A percentile compares a stretch with the other conserved stretches of the same genome.
These are phyloP conservation scores for Yarrowia galli DNA, from an alignment of 1,139 yeast species.

Conservation along the genomic window DNA sequence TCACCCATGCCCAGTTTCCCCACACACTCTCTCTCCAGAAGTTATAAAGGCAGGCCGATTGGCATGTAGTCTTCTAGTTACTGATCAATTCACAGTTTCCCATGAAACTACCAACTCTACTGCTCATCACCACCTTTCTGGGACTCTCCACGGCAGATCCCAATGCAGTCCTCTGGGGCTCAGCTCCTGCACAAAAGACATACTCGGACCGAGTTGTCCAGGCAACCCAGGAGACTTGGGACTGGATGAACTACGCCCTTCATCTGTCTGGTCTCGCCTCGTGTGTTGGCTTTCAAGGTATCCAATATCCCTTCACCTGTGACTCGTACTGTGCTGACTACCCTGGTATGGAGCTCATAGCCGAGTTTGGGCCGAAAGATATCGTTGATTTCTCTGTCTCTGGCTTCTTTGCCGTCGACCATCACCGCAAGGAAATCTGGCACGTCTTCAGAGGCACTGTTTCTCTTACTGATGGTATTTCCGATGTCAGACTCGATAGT, in stretches of 20 bases:
- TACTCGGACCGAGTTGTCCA: constrained; percentile 13
- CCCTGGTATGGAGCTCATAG: constrained; percentile 5
- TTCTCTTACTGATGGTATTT: constrained; percentile 12
- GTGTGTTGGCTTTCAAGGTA: constrained; percentile 17
- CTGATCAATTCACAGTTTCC: neutral
- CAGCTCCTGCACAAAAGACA: neutral
- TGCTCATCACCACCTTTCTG: neutral
- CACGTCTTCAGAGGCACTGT: constrained; percentile 8
- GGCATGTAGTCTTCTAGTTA: neutral
- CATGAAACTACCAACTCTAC: constrained; percentile 7
- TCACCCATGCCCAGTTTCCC: neutral
- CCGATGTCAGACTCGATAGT: neutral
- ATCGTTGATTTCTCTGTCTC: constrained; percentile 5
- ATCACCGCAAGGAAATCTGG: constrained; percentile 10
- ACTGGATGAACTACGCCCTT: constrained; percentile 26
- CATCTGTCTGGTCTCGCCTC: constrained; percentile 25
- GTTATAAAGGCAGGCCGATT: too few species aligned
- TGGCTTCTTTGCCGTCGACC: constrained; percentile 10
- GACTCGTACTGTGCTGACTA: constrained; percentile 12
- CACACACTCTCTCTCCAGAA: too few species aligned
- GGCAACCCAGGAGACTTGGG: constrained; percentile 16
- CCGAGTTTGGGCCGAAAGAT: constrained; percentile 10
- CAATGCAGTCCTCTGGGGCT: neutral
- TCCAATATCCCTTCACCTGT: neutral
- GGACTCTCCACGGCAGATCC: neutral